A percentile compares a stretch with the other conserved stretches of the same genome.
Conservation (phyloP, 2,329 filamentous ascomycete species). For the Cadophora sp. region DNA sequence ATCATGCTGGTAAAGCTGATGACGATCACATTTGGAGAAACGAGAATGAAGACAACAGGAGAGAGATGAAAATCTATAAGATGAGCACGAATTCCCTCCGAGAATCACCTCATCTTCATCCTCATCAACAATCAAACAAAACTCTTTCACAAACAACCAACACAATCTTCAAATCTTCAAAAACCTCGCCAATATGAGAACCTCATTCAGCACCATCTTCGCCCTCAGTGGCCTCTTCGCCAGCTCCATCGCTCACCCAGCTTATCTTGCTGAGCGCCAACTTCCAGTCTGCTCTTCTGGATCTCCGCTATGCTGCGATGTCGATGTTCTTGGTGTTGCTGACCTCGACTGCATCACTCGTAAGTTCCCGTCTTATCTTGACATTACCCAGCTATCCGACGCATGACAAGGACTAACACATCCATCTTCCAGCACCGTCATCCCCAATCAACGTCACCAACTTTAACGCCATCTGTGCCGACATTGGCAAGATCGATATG, state of each 20-base stretch:
- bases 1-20: constrained; percentile 25
- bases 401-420: background rate
- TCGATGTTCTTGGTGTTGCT: constrained; percentile 64
- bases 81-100: constrained; percentile 23
- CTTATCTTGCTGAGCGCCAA: constrained; percentile 48
- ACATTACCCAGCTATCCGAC: background rate
- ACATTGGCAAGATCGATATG: constrained; percentile 49
- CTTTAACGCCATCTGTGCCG: constrained; percentile 39
- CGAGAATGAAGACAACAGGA: constrained; percentile 1
- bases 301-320: constrained; percentile 64
- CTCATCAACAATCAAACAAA: constrained; percentile 22
- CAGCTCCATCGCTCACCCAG: constrained; percentile 39
- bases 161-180: constrained; percentile 9
- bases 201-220: constrained; percentile 33
- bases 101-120: constrained; percentile 25
- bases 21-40: constrained; percentile 15
- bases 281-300: constrained; percentile 51
- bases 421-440: constrained; percentile 44
- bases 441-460: constrained; percentile 52
- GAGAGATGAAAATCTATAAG: constrained; percentile 32
- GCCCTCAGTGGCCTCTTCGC: constrained; percentile 39
- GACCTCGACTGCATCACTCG: constrained; percentile 63
- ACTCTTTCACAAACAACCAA: constrained; percentile 19
- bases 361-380: constrained; percentile 46
- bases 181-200: constrained; percentile 33